phyloP scores from a whole-genome alignment of 2,329 filamentous ascomycete species.

The Gaeumannomyces tritici region DNA sequence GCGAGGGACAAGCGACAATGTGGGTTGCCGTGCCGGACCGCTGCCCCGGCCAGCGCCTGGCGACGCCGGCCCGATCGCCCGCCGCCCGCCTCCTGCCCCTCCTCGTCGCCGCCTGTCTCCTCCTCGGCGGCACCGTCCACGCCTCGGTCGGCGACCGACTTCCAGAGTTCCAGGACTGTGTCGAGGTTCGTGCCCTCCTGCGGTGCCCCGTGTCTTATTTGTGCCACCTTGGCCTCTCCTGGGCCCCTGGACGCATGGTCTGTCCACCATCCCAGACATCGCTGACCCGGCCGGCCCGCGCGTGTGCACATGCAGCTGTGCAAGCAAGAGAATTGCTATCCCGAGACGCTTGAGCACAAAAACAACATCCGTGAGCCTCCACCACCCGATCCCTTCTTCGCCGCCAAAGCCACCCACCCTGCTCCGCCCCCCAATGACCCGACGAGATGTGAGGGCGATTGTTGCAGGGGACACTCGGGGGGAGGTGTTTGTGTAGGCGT shows the following conservation, averaged over 20 bases:
- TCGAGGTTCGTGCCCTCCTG: conserved; percentile 51
- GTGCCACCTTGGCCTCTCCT: not conserved
- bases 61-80: not conserved
- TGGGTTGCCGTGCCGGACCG: not conserved
- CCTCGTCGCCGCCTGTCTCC: conserved; percentile 22
- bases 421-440: not conserved
- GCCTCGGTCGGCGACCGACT: conserved; percentile 79
- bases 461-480: not conserved
- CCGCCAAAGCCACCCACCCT: conserved; percentile 2
- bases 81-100: conserved; percentile 16
- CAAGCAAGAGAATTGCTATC: conserved; percentile 66
- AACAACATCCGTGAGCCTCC: conserved; percentile 60
- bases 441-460: not conserved
- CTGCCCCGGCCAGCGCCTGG: not conserved
- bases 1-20: not conserved
- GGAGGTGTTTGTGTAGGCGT: not conserved
- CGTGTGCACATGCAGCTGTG: conserved; percentile 52
- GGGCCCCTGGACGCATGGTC: no score
- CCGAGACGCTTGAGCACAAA: conserved; percentile 34
- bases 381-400: conserved; percentile 5
- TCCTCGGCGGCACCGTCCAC: conserved; percentile 33
- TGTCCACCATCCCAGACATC: not conserved
- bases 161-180: conserved; percentile 79
- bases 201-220: not conserved
- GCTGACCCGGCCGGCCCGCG: not conserved